Evolutionary conservation across 805 yeast species (phyloP), one percentile per base, ranked within the genome.

Genomic region (Saccharomyces mikatae): DNA sequence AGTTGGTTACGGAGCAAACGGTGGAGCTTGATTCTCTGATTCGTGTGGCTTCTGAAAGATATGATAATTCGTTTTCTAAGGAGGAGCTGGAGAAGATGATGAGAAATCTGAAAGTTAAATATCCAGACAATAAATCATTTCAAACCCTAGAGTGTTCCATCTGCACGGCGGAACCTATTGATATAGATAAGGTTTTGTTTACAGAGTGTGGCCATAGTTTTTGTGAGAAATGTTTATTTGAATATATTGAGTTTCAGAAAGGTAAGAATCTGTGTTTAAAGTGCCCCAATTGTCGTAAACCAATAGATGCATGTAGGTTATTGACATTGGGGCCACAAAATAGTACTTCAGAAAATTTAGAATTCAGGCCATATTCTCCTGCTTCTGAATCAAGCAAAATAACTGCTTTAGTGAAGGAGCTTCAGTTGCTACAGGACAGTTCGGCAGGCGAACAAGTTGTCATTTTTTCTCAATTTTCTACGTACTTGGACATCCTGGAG

Each of bases 401-500:
- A 13, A 80, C 81, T 59, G 89, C 95, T 0, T 72, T 90, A 27
- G 55, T 87, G 4, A 70, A 75, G 3, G 89, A 86, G 62, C 68
- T 89, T 17, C 72, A 79, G 41, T 71, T 70, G 28, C 70, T 86
- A 14, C 77, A 76, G 54, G 80, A 77, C 27, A 80, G 80, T 14
- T 75, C 80, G 8, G 80, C 85, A 0, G 82, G 82, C 14, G 88
- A 84, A 55, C 89, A 87, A 62, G 81, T 87, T 3, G 90, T 92
- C 50, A 91, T 92, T 0, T 92, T 92, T 64, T 89, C 97, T 1
- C 97, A 92, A 62, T 91, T 91, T 62, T 87, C 96, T 0, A 78
- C 88, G 0, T 92, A 82, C 63, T 68, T 91, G 56, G 96, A 89
- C 66, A 72, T 89, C 9, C 80, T 91, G 52, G 86, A 86, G 60